Evolutionary conservation across 208 protist genomes (phyloP).

Genomic region (Zelonia costaricensis): DNA sequence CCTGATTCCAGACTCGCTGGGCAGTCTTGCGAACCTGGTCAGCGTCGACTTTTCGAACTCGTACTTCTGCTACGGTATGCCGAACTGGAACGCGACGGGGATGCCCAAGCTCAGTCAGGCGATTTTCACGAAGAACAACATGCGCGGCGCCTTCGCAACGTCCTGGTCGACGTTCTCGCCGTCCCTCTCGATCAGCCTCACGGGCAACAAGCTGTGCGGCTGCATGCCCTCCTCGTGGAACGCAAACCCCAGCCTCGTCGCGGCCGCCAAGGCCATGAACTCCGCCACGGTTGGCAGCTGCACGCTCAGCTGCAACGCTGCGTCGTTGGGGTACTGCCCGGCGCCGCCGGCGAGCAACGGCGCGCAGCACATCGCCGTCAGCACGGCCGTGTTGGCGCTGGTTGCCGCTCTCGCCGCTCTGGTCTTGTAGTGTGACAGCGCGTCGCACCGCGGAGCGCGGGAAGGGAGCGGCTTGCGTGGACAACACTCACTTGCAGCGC

Average conservation of each 20-base stretch:
- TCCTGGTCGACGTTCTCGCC: constrained; percentile 26
- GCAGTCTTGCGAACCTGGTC: constrained; percentile 4
- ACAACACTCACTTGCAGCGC: too few species aligned
- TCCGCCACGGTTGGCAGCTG: constrained; percentile 6
- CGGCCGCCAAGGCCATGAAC: constrained; percentile 20
- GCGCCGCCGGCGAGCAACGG: background rate
- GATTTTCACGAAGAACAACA: constrained; percentile 19
- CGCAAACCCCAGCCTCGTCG: constrained; percentile 9
- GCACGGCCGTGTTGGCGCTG: background rate
- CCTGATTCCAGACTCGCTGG: constrained; percentile 7
- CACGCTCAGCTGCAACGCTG: constrained; percentile 8
- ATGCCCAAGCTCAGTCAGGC: constrained; percentile 17
- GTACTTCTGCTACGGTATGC: constrained; percentile 26
- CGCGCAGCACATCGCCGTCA: constrained; percentile 4
- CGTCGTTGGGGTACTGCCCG: constrained; percentile 15
- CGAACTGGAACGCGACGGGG: constrained; percentile 20
- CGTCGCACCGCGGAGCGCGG: too few species aligned
- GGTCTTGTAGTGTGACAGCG: constrained; percentile 1
- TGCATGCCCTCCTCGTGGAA: constrained; percentile 23
- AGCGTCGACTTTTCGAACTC: constrained; percentile 12
- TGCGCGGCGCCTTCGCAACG: constrained; percentile 21
- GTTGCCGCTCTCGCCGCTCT: constrained; percentile 2
- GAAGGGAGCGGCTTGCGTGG: too few species aligned
- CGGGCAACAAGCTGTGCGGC: constrained; percentile 24
- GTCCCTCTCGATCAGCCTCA: constrained; percentile 14